A percentile compares a stretch with the other conserved stretches of the same genome.
Conservation (phyloP, 208 protist species). For the Trypanosoma theileri region DNA sequence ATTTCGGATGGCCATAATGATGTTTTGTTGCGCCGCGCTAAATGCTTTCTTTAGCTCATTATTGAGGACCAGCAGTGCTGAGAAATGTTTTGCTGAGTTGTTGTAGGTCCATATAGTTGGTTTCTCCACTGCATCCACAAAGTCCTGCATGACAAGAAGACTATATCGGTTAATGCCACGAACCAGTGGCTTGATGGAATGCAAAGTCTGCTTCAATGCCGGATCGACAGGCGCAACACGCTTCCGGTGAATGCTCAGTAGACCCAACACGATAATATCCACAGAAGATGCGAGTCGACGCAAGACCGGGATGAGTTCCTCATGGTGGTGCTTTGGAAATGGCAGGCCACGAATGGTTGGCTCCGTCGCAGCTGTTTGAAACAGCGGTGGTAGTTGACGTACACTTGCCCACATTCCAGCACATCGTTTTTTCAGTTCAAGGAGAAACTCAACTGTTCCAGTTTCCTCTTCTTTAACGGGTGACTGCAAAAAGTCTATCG, state of each 20-base stretch:
- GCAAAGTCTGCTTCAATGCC: conserved; percentile 29
- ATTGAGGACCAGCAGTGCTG: conserved; percentile 36
- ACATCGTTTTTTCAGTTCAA: conserved; percentile 24
- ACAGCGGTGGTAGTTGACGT: conserved; percentile 29
- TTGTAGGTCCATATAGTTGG: conserved; percentile 37
- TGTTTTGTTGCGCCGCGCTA: conserved; percentile 29
- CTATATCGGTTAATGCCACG: conserved; percentile 32
- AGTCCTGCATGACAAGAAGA: conserved; percentile 44
- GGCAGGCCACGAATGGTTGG: conserved; percentile 45
- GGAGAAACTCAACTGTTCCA: conserved; percentile 24
- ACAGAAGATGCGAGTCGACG: conserved; percentile 49
- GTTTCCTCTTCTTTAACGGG: conserved; percentile 22
- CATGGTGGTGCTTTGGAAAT: conserved; percentile 44
- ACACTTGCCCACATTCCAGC: conserved; percentile 36
- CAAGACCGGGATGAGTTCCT: conserved; percentile 54
- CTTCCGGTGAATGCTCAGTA: conserved; percentile 40
- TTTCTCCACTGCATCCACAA: conserved; percentile 42
- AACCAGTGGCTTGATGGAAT: conserved; percentile 44
- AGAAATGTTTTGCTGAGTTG: conserved; percentile 38
- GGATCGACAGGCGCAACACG: conserved; percentile 31
- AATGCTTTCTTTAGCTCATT: conserved; percentile 35
- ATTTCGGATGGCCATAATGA: conserved; percentile 38
- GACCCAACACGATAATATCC: conserved; percentile 43
- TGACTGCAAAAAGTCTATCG: conserved; percentile 35
- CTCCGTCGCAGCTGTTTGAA: conserved; percentile 43